phyloP scores from a whole-genome alignment of 495 filamentous ascomycete genomes.

The Cercophora scortea region DNA sequence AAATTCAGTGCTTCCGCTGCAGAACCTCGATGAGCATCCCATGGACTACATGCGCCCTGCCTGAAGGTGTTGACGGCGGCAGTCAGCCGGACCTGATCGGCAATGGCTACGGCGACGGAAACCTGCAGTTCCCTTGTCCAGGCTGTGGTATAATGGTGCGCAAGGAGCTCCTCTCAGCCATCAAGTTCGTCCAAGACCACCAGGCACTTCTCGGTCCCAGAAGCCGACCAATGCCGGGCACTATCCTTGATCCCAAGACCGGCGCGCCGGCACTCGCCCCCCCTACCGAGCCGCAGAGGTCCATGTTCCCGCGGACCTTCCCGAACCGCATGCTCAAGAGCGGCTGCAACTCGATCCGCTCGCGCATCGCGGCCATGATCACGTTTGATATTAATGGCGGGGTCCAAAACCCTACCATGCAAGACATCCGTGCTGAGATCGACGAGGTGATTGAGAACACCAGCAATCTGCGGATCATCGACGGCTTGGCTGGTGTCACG shows the following conservation, averaged over 20 bases:
- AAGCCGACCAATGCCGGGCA: conserved; percentile 55
- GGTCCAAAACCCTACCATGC: conserved; percentile 26
- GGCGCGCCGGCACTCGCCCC: conserved; percentile 23
- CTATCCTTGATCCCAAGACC: conserved; percentile 37
- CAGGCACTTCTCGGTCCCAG: conserved; percentile 29
- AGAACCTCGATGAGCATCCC: conserved; percentile 31
- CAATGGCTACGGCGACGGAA: conserved; percentile 60
- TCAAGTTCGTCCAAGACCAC: conserved; percentile 51
- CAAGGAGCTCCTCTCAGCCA: conserved; percentile 46
- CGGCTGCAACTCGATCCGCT: conserved; percentile 20
- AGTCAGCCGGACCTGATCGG: conserved; percentile 19
- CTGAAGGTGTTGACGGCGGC: conserved; percentile 16
- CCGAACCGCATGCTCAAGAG: conserved; percentile 52
- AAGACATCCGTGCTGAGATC: conserved; percentile 32
- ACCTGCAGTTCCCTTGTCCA: conserved; percentile 36
- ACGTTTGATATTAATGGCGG: conserved; percentile 9
- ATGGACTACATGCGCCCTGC: conserved; percentile 52
- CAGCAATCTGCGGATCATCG: conserved; percentile 19
- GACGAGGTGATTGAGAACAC: conserved; percentile 29
- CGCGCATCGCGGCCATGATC: conserved; percentile 26
- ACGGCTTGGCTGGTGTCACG: conserved; percentile 6
- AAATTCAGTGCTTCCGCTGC: conserved; percentile 53
- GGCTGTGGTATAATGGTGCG: conserved; percentile 43
- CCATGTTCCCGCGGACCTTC: conserved; percentile 39
- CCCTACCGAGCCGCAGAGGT: not conserved